Evolutionary conservation across 176 grass and related monocot species (phyloP), one percentile per base, ranked within the genome.

Genomic region (Elaeis guineensis): DNA sequence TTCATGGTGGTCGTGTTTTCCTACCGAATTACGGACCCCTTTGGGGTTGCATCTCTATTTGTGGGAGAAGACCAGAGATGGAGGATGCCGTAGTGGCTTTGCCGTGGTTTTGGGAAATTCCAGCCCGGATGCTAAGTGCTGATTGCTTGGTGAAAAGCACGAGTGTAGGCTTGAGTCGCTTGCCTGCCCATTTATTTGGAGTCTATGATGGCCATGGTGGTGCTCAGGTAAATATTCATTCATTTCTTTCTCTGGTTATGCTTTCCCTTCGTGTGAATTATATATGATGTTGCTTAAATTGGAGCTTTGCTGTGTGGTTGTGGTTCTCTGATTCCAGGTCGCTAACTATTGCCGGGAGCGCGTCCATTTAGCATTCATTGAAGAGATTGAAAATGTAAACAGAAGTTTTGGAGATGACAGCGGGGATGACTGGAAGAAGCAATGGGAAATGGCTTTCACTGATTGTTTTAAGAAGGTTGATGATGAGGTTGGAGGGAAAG

Each of bases 201-300:
- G 70, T 72, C 16, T 72, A 72, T 63, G 70, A 72, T 72, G 70
- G 70, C 21, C 70, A 72, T 55, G 70, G 70, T 30, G 70, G 70
- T 55, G 24, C 59, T 16, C 58, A 72, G 70, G 70, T 72, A 54
- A 54, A 26, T 16, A 17, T 44, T 44, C 23, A 4, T 20, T 22
- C 18, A 50, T 11, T 39, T 3, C 6, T 17, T 3, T 63, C 8
- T 1, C 16, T 15, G 9, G 29, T 22, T 44, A 44, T 54, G 6
- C 25, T 55, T 5, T 55, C 21, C 5, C 51, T 25, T 25, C 21
- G 3, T 50, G 19, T 64, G 4, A 14, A 3, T 17, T 14, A n/a
- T 49, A n/a, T 49, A 8, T 50, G 18, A 44, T 12, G 49, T 21
- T 35, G 16, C 6, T 64, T 20, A 49, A 5, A 22, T 49, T 19